Conservation (phyloP, 2,329 filamentous ascomycete species). For the Hypoxylon sp. region DNA sequence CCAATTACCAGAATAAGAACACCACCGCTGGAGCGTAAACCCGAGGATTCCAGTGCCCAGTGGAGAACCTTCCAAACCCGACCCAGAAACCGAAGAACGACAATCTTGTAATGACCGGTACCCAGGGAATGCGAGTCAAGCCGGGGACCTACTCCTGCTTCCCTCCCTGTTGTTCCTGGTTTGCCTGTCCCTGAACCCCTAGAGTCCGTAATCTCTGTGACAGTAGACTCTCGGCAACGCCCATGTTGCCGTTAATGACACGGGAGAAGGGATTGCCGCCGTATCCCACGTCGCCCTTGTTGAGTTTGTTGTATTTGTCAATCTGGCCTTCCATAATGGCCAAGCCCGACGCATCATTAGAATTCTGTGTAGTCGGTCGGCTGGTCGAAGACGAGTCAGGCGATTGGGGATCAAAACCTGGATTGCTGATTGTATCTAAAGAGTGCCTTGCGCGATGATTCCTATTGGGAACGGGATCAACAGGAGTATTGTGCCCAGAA, state of each 20-base stretch:
- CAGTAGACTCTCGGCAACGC: slow-evolving; percentile 70
- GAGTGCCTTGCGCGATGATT: slow-evolving; percentile 43
- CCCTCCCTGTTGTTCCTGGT: slow-evolving; percentile 5
- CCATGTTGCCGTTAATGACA: slow-evolving; percentile 50
- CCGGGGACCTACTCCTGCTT: slow-evolving; percentile 24
- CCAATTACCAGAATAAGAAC: too few relatives aligned
- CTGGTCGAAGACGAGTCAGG: slow-evolving; percentile 32
- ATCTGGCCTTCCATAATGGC: slow-evolving; percentile 38
- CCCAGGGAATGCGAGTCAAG: slow-evolving; percentile 4
- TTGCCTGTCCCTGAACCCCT: slow-evolving; percentile 54
- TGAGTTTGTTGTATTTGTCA: slow-evolving; percentile 71
- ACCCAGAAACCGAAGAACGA: slow-evolving; percentile 7
- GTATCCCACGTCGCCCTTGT: slow-evolving; percentile 70
- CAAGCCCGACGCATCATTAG: slow-evolving; percentile 41
- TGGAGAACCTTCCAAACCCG: slow-evolving; percentile 4
- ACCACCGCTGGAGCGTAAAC: too few relatives aligned
- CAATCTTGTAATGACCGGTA: background rate
- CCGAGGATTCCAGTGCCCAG: too few relatives aligned
- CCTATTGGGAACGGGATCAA: slow-evolving; percentile 63
- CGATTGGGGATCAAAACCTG: slow-evolving; percentile 39
- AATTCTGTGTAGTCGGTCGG: slow-evolving; percentile 49
- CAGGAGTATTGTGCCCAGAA: slow-evolving; percentile 47
- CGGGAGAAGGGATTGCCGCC: slow-evolving; percentile 62
- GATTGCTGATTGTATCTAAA: slow-evolving; percentile 41
- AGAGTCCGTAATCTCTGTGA: slow-evolving; percentile 73